Conservation (phyloP, 495 filamentous ascomycete species). For the Annulohypoxylon moriforme region DNA sequence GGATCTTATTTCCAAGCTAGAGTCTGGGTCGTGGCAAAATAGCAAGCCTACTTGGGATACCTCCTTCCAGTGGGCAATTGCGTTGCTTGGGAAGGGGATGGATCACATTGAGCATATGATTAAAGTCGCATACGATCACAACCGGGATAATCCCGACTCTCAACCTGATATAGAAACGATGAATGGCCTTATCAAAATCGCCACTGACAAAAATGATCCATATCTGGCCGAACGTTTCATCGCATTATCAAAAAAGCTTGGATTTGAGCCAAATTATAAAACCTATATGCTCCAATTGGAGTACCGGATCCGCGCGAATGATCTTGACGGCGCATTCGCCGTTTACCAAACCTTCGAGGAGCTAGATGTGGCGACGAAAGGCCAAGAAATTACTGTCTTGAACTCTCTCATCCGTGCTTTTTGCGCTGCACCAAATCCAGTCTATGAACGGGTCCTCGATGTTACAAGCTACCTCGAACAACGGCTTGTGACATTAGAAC, state of each 20-base stretch:
- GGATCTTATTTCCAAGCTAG: constrained; percentile 59
- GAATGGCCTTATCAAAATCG: constrained; percentile 78
- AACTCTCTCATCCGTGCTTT: constrained; percentile 83
- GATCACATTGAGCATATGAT: constrained; percentile 78
- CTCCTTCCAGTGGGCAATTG: constrained; percentile 79
- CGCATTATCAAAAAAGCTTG: constrained; percentile 68
- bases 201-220: constrained; percentile 74
- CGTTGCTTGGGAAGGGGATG: constrained; percentile 71
- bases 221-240: constrained; percentile 80
- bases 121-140: constrained; percentile 64
- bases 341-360: constrained; percentile 71
- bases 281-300: constrained; percentile 81
- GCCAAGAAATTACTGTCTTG: constrained; percentile 70
- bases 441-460: constrained; percentile 75
- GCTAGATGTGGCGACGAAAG: constrained; percentile 58
- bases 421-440: constrained; percentile 62
- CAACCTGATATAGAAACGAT: constrained; percentile 76
- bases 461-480: constrained; percentile 81
- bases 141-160: constrained; percentile 53
- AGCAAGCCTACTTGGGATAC: constrained; percentile 71
- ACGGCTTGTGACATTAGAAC: constrained; percentile 72
- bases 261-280: constrained; percentile 69
- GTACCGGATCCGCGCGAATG: constrained; percentile 74
- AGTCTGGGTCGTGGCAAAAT: constrained; percentile 44
- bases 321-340: constrained; percentile 72